Percentiles rank a stretch among this genome's conserved stretches.
Conservation (phyloP, 805 yeast genomes). For the Yamadazyma takamatsuzukensis region DNA sequence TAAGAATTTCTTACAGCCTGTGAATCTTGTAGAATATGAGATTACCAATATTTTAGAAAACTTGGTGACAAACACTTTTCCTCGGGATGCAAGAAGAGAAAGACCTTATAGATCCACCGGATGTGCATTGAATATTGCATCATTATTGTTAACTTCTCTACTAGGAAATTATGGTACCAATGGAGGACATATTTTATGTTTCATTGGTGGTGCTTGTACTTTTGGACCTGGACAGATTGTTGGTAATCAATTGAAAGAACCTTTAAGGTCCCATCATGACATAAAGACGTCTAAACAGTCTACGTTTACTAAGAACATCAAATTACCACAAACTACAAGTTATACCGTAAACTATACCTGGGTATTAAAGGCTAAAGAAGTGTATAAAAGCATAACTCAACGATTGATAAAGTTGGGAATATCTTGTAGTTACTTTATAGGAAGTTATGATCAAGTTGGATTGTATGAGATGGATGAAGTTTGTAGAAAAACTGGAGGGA, state of each 20-base stretch:
- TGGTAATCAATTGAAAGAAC: slow-evolving; percentile 86
- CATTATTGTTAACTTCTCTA: slow-evolving; percentile 74
- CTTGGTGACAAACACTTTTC: slow-evolving; percentile 71
- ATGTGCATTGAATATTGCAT: slow-evolving; percentile 82
- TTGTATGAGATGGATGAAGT: slow-evolving; percentile 88
- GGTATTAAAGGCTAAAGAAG: slow-evolving; percentile 23
- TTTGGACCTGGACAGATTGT: slow-evolving; percentile 94
- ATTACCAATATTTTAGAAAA: slow-evolving; percentile 76
- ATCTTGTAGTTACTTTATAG: slow-evolving; percentile 86
- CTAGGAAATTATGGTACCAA: slow-evolving; percentile 86
- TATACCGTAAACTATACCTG: slow-evolving; percentile 12
- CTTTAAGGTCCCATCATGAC: slow-evolving; percentile 95
- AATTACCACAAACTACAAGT: slow-evolving; percentile 24
- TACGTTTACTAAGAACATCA: slow-evolving; percentile 81
- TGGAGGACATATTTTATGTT: slow-evolving; percentile 65
- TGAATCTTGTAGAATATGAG: slow-evolving; percentile 77
- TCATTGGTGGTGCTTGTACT: slow-evolving; percentile 95
- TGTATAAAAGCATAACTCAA: slow-evolving; percentile 69
- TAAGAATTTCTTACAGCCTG: slow-evolving; percentile 59
- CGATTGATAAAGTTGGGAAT: slow-evolving; percentile 71
- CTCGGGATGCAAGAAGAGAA: slow-evolving; percentile 37
- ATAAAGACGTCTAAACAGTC: slow-evolving; percentile 86
- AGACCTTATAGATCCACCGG: slow-evolving; percentile 93
- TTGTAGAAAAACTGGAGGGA: slow-evolving; percentile 87
- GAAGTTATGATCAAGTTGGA: slow-evolving; percentile 95